Evolutionary conservation across 192 early-diverging fungal species (phyloP).

Genomic region (Chytriomyces sp.): DNA sequence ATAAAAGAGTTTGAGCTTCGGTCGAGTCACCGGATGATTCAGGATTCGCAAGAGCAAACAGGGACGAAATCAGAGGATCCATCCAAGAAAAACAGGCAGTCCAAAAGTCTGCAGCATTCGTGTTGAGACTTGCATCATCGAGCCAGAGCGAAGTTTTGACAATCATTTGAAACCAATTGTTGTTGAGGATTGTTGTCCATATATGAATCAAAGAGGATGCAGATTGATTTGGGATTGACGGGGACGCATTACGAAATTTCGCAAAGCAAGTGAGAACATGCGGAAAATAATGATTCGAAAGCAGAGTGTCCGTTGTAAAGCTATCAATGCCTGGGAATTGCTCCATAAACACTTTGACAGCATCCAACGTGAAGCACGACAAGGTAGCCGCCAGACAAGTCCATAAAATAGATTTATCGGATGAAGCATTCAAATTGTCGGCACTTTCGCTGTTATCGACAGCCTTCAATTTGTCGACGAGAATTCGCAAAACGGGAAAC

Average conservation of each 20-base stretch:
- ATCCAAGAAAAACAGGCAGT: constrained; percentile 17
- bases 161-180: constrained; percentile 11
- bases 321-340: constrained; percentile 4
- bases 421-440: not conserved
- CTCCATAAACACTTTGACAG: not conserved
- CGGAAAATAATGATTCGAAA: not conserved
- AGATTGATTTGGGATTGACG: not conserved
- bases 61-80: constrained; percentile 1
- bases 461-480: not conserved
- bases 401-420: not conserved
- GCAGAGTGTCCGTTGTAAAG: not conserved
- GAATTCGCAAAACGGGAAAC: not conserved
- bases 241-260: constrained; percentile 9
- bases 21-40: not conserved
- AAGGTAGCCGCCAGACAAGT: not conserved
- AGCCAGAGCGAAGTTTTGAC: constrained; percentile 18
- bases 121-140: not conserved
- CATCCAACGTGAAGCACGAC: constrained; percentile 10
- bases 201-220: not conserved
- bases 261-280: constrained; percentile 15
- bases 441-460: not conserved
- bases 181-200: not conserved
- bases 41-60: not conserved
- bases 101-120: not conserved
- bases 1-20: not conserved